Base-by-base conservation (phyloP, 306 rosid species). In the Rubus idaeus region DNA sequence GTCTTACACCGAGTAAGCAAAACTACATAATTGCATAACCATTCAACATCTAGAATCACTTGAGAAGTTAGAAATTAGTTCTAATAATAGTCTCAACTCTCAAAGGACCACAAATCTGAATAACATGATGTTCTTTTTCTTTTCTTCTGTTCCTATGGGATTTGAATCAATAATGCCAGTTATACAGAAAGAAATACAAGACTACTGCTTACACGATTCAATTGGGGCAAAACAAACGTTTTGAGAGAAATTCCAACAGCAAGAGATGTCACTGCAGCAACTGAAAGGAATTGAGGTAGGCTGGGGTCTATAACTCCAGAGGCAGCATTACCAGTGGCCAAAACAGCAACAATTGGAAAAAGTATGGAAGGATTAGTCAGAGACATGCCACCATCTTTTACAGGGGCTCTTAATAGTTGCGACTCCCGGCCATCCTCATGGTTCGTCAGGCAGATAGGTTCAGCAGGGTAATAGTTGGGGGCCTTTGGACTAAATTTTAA, bases 351-450 rank as follows among this genome's bases (percentile, higher is more conserved):
- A 78, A 93, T 84, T 57, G 97, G 97, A 72, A 94, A 80, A 41
- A 95, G 87, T 74, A 83, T 1, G 37, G 96, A 88, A 20, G 98
- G 98, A 74, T 84, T 88, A 46, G 88, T 85, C 61, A 92, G 81
- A 46, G 84, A 88, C 40, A 87, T 82, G 80, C 75, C 80, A 82
- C 83, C 85, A 46, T 92, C 96, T 77, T 89, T 89, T 39, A 73
- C 71, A 6, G 98, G 97, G 77, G 94, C 97, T 86, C 98, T 87
- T 68, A 92, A 58, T n/a, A 95, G 84, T 81, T 69, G 89, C 79
- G 97, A 92, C 75, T 90, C 98, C 40, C 96, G 90, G 76, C 93
- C 93, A 92, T 95, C 90, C 81, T 84, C 84, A 81, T 95, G 98
- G 87, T 95, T 95, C 52, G 96, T 95, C 87, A 95, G 78, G 86